Evolutionary conservation across 495 filamentous ascomycete genomes (phyloP).

Genomic region (Choiromyces venosus): DNA sequence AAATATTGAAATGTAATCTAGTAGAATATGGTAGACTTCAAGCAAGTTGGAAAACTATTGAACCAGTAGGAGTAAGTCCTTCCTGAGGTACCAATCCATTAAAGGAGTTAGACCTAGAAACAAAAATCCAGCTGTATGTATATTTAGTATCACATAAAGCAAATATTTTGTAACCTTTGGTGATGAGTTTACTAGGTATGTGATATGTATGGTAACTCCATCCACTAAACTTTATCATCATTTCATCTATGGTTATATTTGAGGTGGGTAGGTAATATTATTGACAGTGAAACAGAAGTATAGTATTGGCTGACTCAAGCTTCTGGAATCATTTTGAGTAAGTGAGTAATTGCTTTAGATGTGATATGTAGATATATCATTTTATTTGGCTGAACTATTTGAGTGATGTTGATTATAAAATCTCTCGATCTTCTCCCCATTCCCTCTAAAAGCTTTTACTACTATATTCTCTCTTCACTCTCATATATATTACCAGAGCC

Average conservation of each 20-base stretch:
- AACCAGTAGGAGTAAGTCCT: constrained; percentile 11
- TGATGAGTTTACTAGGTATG: constrained; percentile 20
- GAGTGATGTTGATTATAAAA: not conserved
- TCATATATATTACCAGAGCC: not conserved
- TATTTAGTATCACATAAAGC: not conserved
- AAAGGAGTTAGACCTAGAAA: constrained; percentile 2
- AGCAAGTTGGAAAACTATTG: constrained; percentile 9
- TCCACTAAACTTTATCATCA: constrained; percentile 19
- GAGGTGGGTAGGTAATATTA: not conserved
- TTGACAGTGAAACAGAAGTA: too few relatives aligned
- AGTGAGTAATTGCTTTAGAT: too few relatives aligned
- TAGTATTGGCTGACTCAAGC: too few relatives aligned
- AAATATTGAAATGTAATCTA: constrained; percentile 8
- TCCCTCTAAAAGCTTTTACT: not conserved
- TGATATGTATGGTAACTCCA: constrained; percentile 16
- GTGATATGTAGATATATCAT: not conserved
- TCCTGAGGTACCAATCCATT: not conserved
- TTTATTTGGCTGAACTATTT: not conserved
- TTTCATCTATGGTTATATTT: constrained; percentile 13
- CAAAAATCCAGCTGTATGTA: not conserved
- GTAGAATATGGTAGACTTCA: constrained; percentile 8
- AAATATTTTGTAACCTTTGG: constrained; percentile 17
- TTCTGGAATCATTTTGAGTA: too few relatives aligned
- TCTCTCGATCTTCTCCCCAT: not conserved
- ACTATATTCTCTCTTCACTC: not conserved